Percentiles rank a stretch among this genome's conserved stretches.
phyloP scores from a whole-genome alignment of 2,329 filamentous ascomycete species.

The Pseudopyricularia javanii region DNA sequence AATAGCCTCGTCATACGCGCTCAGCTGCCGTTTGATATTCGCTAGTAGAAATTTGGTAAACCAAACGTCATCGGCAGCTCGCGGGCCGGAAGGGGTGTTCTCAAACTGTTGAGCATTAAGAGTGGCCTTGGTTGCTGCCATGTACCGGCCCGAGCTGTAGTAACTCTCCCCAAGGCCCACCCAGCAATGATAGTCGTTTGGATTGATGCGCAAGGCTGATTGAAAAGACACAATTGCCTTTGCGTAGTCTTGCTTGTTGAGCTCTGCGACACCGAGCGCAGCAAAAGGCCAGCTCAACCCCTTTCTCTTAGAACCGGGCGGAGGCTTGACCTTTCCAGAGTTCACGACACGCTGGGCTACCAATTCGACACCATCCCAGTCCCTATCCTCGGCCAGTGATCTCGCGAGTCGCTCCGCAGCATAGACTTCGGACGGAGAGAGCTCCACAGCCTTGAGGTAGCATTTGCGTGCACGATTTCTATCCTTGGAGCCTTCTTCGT shows the following conservation, averaged over 20 bases:
- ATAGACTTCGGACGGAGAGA: slow-evolving; percentile 75
- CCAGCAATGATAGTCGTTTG: slow-evolving; percentile 88
- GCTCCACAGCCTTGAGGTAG: slow-evolving; percentile 91
- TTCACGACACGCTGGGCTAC: slow-evolving; percentile 84
- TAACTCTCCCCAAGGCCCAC: slow-evolving; percentile 97
- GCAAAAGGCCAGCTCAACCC: slow-evolving; percentile 94
- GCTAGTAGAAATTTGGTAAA: slow-evolving; percentile 95
- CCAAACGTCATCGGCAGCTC: slow-evolving; percentile 62
- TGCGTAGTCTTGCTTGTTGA: slow-evolving; percentile 85
- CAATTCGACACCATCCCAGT: slow-evolving; percentile 94
- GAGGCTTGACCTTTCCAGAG: slow-evolving; percentile 82
- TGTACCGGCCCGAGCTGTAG: slow-evolving; percentile 81
- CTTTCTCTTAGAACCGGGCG: slow-evolving; percentile 85
- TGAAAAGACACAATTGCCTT: slow-evolving; percentile 89
- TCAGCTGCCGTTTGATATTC: slow-evolving; percentile 85
- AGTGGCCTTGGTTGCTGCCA: slow-evolving; percentile 89
- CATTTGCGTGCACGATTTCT: slow-evolving; percentile 78
- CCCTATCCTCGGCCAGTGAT: slow-evolving; percentile 76
- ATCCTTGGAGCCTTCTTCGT: slow-evolving; percentile 81
- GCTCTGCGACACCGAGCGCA: slow-evolving; percentile 82
- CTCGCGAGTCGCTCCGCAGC: slow-evolving; percentile 79
- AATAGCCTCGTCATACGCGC: slow-evolving; percentile 79
- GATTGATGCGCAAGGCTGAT: slow-evolving; percentile 70
- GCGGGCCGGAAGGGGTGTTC: slow-evolving; percentile 33
- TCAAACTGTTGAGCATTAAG: slow-evolving; percentile 72